A percentile compares a stretch with the other conserved stretches of the same genome.
Conservation (phyloP, 2,329 filamentous ascomycete species). For the Kalmusia sp. region DNA sequence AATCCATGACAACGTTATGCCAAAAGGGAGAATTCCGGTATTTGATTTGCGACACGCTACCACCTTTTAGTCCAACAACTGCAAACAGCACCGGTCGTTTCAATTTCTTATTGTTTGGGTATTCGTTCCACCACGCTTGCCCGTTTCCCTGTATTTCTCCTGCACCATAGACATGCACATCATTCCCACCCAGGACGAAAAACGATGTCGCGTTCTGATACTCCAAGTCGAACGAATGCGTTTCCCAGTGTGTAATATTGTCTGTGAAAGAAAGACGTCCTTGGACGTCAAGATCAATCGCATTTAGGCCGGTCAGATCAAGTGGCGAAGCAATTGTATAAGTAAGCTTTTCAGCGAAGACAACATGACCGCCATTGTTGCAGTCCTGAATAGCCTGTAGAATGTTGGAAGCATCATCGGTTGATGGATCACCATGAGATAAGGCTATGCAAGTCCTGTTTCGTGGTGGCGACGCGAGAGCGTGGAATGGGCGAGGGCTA, state of each 20-base stretch:
- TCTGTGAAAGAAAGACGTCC: constrained; percentile 70
- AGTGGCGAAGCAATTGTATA: constrained; percentile 71
- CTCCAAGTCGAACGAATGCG: constrained; percentile 66
- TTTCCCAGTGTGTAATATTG: constrained; percentile 73
- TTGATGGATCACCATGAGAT: constrained; percentile 21
- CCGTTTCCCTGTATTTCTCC: constrained; percentile 70
- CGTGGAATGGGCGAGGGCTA: constrained; percentile 19
- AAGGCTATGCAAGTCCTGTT: constrained; percentile 23
- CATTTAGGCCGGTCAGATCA: constrained; percentile 68
- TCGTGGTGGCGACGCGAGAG: constrained; percentile 12
- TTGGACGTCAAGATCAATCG: constrained; percentile 68
- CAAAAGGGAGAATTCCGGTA: constrained; percentile 67
- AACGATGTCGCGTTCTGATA: constrained; percentile 74
- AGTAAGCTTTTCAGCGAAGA: constrained; percentile 62
- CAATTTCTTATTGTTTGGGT: constrained; percentile 63
- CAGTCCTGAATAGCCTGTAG: constrained; percentile 63
- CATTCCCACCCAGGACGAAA: constrained; percentile 70
- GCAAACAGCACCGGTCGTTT: constrained; percentile 66
- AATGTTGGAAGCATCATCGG: constrained; percentile 61
- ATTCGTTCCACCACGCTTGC: constrained; percentile 70
- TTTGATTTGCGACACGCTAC: constrained; percentile 65
- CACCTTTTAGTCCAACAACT: constrained; percentile 63
- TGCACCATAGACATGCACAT: constrained; percentile 72
- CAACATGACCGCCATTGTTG: constrained; percentile 68
- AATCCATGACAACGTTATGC: constrained; percentile 73